Percentiles rank a stretch among this genome's conserved stretches.
These are phyloP conservation scores for Teratosphaeria pseudoeucalypti DNA, from an alignment of 2,329 filamentous ascomycete species.

Conservation along the genomic window DNA sequence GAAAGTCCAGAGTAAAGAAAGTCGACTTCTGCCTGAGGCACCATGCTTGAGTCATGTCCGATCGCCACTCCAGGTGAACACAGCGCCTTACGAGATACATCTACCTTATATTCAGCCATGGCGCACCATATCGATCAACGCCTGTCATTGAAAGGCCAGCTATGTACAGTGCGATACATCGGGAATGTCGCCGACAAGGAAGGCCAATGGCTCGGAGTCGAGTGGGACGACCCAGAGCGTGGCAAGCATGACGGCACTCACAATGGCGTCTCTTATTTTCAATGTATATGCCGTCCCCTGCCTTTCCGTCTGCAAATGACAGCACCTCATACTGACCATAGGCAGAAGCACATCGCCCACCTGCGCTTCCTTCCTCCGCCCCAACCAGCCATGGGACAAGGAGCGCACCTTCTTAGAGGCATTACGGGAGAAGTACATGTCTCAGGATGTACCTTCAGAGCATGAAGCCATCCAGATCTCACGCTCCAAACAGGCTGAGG, in stretches of 20 bases:
- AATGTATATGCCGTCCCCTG: slow-evolving; percentile 47
- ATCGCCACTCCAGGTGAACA: neutral
- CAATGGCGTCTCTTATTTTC: slow-evolving; percentile 69
- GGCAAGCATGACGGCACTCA: slow-evolving; percentile 88
- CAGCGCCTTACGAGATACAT: neutral
- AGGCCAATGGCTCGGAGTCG: slow-evolving; percentile 81
- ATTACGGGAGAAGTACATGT: slow-evolving; percentile 71
- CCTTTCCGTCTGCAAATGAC: neutral
- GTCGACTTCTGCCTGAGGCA: neutral
- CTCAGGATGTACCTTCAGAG: slow-evolving; percentile 22
- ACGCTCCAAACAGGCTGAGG: slow-evolving; percentile 69
- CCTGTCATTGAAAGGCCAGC: slow-evolving; percentile 63
- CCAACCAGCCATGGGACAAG: slow-evolving; percentile 57
- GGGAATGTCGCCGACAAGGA: slow-evolving; percentile 66
- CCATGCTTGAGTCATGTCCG: neutral
- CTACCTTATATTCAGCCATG: neutral
- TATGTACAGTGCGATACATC: slow-evolving; percentile 78
- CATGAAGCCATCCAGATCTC: slow-evolving; percentile 57
- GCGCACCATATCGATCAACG: slow-evolving; percentile 50
- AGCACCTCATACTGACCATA: slow-evolving; percentile 25
- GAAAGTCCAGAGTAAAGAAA: neutral
- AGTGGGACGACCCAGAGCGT: slow-evolving; percentile 82
- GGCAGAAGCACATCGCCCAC: slow-evolving; percentile 55
- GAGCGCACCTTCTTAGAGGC: slow-evolving; percentile 68
- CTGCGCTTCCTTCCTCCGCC: slow-evolving; percentile 78